Evolutionary conservation across 2,329 filamentous ascomycete genomes (phyloP), one percentile per base, ranked within the genome.

Genomic region (Hymenoscyphus albidus): DNA sequence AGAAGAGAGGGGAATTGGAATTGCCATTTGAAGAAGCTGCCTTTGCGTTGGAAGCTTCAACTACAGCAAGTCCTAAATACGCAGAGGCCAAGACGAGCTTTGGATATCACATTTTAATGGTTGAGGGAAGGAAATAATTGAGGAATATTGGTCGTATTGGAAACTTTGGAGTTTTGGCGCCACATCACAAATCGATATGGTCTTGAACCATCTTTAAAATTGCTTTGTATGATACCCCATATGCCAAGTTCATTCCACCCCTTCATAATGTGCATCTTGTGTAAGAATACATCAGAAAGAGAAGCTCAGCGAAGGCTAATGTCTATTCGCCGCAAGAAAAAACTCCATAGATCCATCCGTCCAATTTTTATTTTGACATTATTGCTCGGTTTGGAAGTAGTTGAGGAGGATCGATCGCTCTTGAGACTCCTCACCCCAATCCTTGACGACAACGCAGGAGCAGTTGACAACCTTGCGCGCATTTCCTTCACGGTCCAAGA

Each of bases 401-500:
- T 99, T 97, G 82, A 99, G 92, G 80, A 99, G 91, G 83, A 98
- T 93, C 78, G 89, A 92, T 80, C 95, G 93, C 89, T 99, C 95
- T 85, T 96, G 93, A 74, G 91, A 96, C 87, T 99, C 95, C 88
- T 98, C 95, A 88, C 95, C 95, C 95, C 95, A 99, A 83, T 99
- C 93, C 86, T 95, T 94, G 78, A 99, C 95, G 70, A 99, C 95
- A 77, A 99, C 95, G 87, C 95, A 98, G 79, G 94, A 98, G 93
- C 95, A 99, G 91, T 99, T 99, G 85, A 99, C 95, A 75, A 99
- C 94, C 90, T 99, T 99, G 83, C 95, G 92, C 78, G 95, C 93
- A 83, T 99, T 99, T 77, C 95, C 95, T 85, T 99, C 95, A 79
- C 95, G 94, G 86, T 99, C 95, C 77, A 99, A 89, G 76, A 97